Conservation (phyloP, 371 early-diverging fungal genomes). For the Lichtheimia hyalospora region DNA sequence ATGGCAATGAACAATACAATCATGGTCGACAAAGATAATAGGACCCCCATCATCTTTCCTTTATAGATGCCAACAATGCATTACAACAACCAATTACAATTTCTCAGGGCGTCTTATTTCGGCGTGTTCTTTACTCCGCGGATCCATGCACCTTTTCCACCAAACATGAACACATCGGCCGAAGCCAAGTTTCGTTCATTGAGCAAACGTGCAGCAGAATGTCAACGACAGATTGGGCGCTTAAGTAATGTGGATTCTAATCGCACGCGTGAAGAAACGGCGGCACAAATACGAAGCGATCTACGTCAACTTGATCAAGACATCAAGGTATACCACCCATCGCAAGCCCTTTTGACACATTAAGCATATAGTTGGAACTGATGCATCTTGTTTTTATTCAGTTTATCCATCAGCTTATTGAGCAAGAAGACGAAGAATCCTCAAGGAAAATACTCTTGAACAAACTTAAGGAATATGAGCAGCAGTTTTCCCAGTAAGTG, state of each 20-base stretch:
- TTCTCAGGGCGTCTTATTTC: too few species aligned
- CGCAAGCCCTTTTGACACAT: too few species aligned
- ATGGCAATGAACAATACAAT: too few species aligned
- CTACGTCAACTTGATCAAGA: slow-evolving; percentile 29
- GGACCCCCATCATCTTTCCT: too few species aligned
- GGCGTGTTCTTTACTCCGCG: not conserved
- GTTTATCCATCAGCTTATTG: slow-evolving; percentile 54
- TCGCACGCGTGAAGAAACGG: slow-evolving; percentile 32
- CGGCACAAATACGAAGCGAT: slow-evolving; percentile 22
- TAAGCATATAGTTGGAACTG: not conserved
- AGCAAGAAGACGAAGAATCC: slow-evolving; percentile 61
- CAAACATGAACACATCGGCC: slow-evolving; percentile 5
- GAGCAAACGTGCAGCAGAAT: slow-evolving; percentile 38
- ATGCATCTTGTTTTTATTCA: slow-evolving; percentile 13
- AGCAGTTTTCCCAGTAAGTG: slow-evolving; percentile 59
- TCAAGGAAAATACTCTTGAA: slow-evolving; percentile 44
- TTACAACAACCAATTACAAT: too few species aligned
- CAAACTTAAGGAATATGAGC: slow-evolving; percentile 56
- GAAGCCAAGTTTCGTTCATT: slow-evolving; percentile 36
- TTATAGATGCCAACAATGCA: too few species aligned
- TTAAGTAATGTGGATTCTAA: slow-evolving; percentile 29
- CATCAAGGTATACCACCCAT: slow-evolving; percentile 23
- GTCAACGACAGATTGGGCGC: slow-evolving; percentile 38
- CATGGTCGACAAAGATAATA: too few species aligned
- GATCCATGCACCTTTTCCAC: not conserved